Base-by-base conservation (phyloP, 352 stramenopile species). In the Plasmopara halstedii region DNA sequence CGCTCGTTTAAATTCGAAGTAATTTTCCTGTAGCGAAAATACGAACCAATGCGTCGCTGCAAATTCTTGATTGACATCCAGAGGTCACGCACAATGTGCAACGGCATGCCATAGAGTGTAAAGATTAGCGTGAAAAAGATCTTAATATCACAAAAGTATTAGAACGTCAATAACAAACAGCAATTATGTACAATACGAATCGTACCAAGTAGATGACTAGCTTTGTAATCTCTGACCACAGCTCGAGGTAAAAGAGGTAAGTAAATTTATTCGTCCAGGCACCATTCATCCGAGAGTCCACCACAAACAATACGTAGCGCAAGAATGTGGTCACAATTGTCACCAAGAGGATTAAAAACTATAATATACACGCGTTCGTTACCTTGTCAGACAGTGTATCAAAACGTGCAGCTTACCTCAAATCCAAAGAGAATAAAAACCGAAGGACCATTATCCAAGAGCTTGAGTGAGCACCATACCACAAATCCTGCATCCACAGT, bases 51-150 rank as follows among this genome's bases (percentile, higher is more conserved):
- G 25, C 83, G 80, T 22, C 76, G 80, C 56, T 90, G 78, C 42
- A 92, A 58, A 25, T 80, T 91, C 71, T 90, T 85, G 58, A 85
- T 76, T 11, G 79, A 97, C 25, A 98, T 73, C 82, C 96, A 98
- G 4, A 99, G 66, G 41, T 99, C 96, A 29, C 95, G 83, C 41
- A 98, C 86, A 46, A 99, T 95, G 57, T 99, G 96, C 42, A 99
- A 84, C 13, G 96, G 95, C 69, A 98, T 89, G 27, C 94, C 95
- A 58, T 98, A 98, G 57, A 97, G 97, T 22, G 88, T 96, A 56
- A 98, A 97, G 26, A 99, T 95, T 34, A 98, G 91, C 57, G 93
- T 81, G 73, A 98, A 99, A 59, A 99, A 99, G 14, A 95, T 65
- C 79, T 91, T 40, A 4, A 42, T 33, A 31, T 27, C n/a, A n/a